These are phyloP conservation scores for Aspergillus bertholletiae DNA, from an alignment of 495 filamentous ascomycete genomes.

Conservation along the genomic window DNA sequence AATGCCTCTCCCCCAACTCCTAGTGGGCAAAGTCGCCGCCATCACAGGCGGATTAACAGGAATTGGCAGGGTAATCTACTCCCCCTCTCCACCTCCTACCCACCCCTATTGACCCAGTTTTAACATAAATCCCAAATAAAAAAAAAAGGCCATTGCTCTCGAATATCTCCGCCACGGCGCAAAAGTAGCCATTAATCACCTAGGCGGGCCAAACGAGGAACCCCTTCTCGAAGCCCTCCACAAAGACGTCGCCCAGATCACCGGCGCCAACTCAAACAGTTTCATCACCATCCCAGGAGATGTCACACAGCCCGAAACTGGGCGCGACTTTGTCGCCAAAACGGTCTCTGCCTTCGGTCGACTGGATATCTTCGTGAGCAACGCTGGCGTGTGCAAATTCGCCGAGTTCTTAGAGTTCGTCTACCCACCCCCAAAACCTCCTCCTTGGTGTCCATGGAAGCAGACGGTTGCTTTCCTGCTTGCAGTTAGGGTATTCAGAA, in stretches of 20 bases:
- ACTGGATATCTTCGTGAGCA: constrained; percentile 80
- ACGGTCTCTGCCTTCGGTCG: constrained; percentile 56
- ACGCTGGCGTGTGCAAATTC: constrained; percentile 84
- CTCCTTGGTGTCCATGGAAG: no score
- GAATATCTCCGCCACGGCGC: constrained; percentile 68
- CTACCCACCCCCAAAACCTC: neutral
- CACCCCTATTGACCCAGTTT: neutral
- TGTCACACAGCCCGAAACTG: constrained; percentile 62
- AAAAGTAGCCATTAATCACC: constrained; percentile 67
- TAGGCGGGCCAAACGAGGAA: constrained; percentile 52
- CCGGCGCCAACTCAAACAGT: constrained; percentile 28
- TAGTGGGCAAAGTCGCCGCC: constrained; percentile 66
- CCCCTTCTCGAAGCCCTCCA: constrained; percentile 52
- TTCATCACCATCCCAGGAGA: constrained; percentile 64
- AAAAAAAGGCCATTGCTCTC: constrained; percentile 58
- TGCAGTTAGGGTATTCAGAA: no score
- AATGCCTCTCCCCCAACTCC: constrained; percentile 32
- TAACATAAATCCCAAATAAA: neutral
- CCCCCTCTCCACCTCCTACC: neutral
- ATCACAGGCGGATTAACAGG: constrained; percentile 75
- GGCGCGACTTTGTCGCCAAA: constrained; percentile 50
- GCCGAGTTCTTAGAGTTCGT: constrained; percentile 70
- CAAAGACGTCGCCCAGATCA: constrained; percentile 43
- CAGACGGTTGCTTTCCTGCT: no score
- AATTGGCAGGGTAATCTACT: constrained; percentile 55